phyloP scores from a whole-genome alignment of 768 basidiomycete genomes.

The Neoboletus magnificus region DNA sequence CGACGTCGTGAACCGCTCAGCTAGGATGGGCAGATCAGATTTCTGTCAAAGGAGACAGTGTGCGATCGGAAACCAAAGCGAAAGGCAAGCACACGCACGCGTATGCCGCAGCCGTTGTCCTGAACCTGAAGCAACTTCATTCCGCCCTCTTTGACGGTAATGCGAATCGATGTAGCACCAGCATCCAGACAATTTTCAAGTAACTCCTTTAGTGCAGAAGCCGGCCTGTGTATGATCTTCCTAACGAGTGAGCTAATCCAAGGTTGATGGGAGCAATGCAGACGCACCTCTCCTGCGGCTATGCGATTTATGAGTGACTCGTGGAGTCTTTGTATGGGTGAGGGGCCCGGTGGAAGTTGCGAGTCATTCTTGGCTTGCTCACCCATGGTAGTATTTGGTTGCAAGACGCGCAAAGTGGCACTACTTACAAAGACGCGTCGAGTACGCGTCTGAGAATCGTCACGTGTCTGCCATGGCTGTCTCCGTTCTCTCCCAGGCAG shows the following conservation, averaged over 20 bases:
- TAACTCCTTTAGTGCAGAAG: conserved; percentile 94
- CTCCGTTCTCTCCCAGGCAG: conserved; percentile 1
- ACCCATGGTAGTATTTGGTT: conserved; percentile 6
- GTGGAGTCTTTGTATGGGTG: conserved; percentile 71
- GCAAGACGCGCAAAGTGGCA: too few relatives aligned
- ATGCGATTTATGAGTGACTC: conserved; percentile 89
- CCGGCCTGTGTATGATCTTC: conserved; percentile 84
- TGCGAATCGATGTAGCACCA: conserved; percentile 77
- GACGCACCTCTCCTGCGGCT: conserved; percentile 67
- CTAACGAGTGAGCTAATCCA: conserved; percentile 16
- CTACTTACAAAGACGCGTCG: not conserved
- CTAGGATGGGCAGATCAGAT: conserved; percentile 83
- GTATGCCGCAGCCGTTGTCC: conserved; percentile 95
- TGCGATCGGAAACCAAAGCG: not conserved
- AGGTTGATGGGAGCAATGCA: not conserved
- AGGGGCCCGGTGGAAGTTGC: conserved; percentile 40
- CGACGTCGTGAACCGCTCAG: conserved; percentile 93
- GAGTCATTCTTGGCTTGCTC: conserved; percentile 12
- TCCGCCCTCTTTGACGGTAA: conserved; percentile 93
- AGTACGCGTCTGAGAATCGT: not conserved
- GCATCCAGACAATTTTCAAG: conserved; percentile 97
- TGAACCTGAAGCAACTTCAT: conserved; percentile 93
- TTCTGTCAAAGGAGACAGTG: conserved; percentile 46
- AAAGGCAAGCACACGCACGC: conserved; percentile 47
- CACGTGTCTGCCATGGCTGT: conserved; percentile 9